Conservation (phyloP, 148 eudicot species). For the Chenopodium berlandieri region DNA sequence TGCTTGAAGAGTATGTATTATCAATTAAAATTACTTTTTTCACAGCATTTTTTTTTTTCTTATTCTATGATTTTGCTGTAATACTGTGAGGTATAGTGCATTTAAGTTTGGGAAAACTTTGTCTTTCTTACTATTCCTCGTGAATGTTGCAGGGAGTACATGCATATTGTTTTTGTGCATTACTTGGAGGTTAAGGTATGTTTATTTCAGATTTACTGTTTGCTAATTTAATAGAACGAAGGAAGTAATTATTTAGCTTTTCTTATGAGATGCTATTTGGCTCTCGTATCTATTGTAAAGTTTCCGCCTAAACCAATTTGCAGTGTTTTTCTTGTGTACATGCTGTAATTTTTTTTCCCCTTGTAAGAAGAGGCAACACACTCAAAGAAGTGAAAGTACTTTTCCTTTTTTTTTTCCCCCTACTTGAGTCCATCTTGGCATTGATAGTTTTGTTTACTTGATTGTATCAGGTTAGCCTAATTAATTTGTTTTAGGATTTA, state of each 20-base stretch:
- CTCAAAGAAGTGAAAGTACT: not conserved
- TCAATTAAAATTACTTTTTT: constrained; percentile 14
- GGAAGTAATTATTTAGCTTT: not conserved
- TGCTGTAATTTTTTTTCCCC: not conserved
- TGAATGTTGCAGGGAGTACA: constrained; percentile 47
- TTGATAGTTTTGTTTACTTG: not conserved
- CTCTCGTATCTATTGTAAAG: not conserved
- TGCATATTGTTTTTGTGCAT: constrained; percentile 65
- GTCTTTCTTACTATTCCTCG: constrained; percentile 11
- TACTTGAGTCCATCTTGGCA: not conserved
- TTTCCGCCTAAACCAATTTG: not conserved
- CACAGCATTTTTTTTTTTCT: not conserved
- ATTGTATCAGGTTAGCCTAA: not conserved
- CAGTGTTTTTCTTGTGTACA: not conserved
- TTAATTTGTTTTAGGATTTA: not conserved
- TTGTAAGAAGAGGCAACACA: not conserved
- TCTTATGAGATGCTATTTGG: not conserved
- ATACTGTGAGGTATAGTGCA: not conserved
- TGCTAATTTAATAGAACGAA: no score
- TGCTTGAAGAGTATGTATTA: constrained; percentile 60
- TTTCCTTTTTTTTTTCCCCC: not conserved
- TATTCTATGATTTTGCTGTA: not conserved
- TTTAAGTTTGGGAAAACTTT: constrained; percentile 5
- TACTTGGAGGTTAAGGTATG: constrained; percentile 61
- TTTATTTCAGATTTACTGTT: not conserved